A percentile compares a stretch with the other conserved stretches of the same genome.
phyloP scores from a whole-genome alignment of 75 land plant genomes.

The Azolla pinnata region DNA sequence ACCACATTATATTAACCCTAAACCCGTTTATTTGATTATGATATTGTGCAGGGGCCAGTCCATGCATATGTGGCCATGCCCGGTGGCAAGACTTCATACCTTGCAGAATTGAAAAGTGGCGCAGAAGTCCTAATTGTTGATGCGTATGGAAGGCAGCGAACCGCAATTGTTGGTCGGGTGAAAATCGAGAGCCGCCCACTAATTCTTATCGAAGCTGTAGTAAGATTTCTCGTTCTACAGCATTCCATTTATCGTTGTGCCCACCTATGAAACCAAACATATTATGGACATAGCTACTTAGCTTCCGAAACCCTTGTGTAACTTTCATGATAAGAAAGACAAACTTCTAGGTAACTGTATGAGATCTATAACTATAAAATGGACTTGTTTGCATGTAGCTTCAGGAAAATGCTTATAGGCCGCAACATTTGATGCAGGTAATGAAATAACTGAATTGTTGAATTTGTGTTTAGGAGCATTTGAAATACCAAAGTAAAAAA shows the following conservation, averaged over 20 bases:
- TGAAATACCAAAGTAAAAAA: no score
- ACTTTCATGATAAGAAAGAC: no score
- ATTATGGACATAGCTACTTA: no score
- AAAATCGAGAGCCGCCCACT: conserved; percentile 87
- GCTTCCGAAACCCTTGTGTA: no score
- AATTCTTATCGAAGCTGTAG: conserved; percentile 84
- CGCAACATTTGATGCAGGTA: no score
- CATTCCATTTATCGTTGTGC: not conserved
- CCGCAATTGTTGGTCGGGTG: conserved; percentile 79
- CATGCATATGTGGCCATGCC: conserved; percentile 88
- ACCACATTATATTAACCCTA: not conserved
- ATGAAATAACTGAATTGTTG: no score
- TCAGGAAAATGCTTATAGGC: no score
- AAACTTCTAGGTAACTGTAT: no score
- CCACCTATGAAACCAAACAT: no score
- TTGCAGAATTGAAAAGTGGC: conserved; percentile 68
- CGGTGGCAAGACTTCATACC: conserved; percentile 73
- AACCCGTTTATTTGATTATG: not conserved
- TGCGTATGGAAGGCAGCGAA: conserved; percentile 45
- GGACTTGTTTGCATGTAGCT: no score
- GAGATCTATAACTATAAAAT: no score
- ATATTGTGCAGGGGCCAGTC: conserved; percentile 68
- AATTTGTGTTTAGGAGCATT: no score
- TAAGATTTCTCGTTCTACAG: conserved; percentile 16
- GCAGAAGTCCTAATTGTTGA: conserved; percentile 80